These are phyloP conservation scores for Flaveria ramosissima DNA, from an alignment of 129 eudicot species.

Conservation along the genomic window DNA sequence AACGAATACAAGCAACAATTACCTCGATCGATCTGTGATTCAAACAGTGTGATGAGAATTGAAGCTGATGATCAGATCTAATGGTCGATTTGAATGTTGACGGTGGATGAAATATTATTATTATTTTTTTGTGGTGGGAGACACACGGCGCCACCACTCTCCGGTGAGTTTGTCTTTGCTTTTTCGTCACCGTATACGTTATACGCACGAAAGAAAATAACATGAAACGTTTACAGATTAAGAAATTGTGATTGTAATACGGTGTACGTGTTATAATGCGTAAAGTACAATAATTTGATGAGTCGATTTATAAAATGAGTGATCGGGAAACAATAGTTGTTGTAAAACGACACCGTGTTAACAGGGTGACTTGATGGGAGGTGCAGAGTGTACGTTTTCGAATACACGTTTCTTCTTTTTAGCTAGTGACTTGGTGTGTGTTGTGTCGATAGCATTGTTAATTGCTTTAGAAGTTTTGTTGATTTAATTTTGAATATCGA, in stretches of 20 bases:
- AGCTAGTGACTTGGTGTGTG: no score
- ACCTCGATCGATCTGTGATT: slow-evolving; percentile 29
- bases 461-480: no score
- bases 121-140: slow-evolving; percentile 19
- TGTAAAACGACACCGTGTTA: no score
- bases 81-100: slow-evolving; percentile 8
- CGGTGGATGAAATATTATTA: neutral
- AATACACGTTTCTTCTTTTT: no score
- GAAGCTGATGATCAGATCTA: slow-evolving; percentile 4
- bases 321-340: neutral
- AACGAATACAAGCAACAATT: neutral
- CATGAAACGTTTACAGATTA: neutral
- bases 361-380: no score
- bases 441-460: no score
- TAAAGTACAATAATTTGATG: neutral
- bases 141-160: slow-evolving; percentile 45
- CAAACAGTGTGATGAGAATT: slow-evolving; percentile 5
- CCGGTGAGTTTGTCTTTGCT: slow-evolving; percentile 49
- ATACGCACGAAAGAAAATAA: slow-evolving; percentile 17
- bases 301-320: neutral
- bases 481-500: no score
- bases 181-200: slow-evolving; percentile 35
- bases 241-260: neutral
- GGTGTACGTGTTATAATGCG: neutral
- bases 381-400: no score